Conservation (phyloP, 2,329 filamentous ascomycete genomes). For the Chrysoporthe puriensis region DNA sequence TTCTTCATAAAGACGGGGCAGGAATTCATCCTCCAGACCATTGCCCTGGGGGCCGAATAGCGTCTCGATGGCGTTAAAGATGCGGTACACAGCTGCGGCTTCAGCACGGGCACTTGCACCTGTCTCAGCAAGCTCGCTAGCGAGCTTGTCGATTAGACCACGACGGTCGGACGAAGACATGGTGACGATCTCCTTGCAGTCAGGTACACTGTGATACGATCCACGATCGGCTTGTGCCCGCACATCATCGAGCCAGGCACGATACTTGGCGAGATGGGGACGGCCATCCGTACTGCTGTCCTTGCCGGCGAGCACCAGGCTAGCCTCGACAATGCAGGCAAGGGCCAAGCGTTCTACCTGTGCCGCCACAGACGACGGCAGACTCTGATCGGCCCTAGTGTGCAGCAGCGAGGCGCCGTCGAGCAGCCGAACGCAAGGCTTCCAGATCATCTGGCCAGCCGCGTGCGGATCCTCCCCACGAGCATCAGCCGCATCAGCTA, state of each 20-base stretch:
- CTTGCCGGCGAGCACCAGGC: not conserved
- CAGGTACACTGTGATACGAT: not conserved
- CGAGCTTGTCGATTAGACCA: not conserved
- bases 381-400: not conserved
- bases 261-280: not conserved
- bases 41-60: not conserved
- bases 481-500: not conserved
- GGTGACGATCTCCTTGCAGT: not conserved
- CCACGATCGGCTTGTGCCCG: not conserved
- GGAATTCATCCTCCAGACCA: not conserved
- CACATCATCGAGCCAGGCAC: not conserved
- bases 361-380: not conserved
- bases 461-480: not conserved
- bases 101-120: not conserved
- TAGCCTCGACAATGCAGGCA: not conserved
- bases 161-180: not conserved
- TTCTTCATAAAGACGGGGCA: not conserved
- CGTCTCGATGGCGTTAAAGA: not conserved
- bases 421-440: constrained; percentile 3
- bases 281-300: not conserved
- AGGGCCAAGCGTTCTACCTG: not conserved
- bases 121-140: not conserved
- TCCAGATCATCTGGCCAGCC: constrained; percentile 6
- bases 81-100: not conserved
- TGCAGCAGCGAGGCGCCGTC: not conserved